A percentile compares a stretch with the other conserved stretches of the same genome.
These are phyloP conservation scores for Physcomitrium patens DNA, from an alignment of 225 moss, liverwort and hornwort species.

Conservation along the genomic window DNA sequence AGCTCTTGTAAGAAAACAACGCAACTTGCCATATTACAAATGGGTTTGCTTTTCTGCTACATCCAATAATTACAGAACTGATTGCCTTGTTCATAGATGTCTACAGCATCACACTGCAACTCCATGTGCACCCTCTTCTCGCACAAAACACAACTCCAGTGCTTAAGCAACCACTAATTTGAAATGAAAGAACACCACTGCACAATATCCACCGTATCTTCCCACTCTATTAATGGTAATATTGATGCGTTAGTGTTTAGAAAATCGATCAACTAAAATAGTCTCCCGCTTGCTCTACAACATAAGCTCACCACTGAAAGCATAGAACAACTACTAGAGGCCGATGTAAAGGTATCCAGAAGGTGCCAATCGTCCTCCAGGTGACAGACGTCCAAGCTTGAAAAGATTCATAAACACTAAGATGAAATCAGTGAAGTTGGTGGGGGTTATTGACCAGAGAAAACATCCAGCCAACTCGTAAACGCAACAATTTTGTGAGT, in stretches of 20 bases:
- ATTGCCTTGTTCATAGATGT: conserved; percentile 17
- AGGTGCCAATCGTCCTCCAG: conserved; percentile 10
- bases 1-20: conserved; percentile 26
- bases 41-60: conserved; percentile 42
- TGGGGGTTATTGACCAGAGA: background rate
- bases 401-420: conserved; percentile 23
- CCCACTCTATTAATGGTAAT: too few relatives aligned
- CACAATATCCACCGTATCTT: background rate
- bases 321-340: conserved; percentile 22
- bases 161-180: conserved; percentile 8
- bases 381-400: conserved; percentile 12
- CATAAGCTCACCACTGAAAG: conserved; percentile 19
- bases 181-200: conserved; percentile 18
- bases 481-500: background rate
- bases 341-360: conserved; percentile 5
- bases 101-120: conserved; percentile 30
- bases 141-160: conserved; percentile 16
- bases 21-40: conserved; percentile 41
- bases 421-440: conserved; percentile 23
- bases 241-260: conserved; percentile 23
- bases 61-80: conserved; percentile 51
- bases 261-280: conserved; percentile 17
- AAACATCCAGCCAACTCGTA: conserved; percentile 25
- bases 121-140: conserved; percentile 21
- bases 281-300: conserved; percentile 10